A percentile compares a stretch with the other conserved stretches of the same genome.
These are phyloP conservation scores for Fusarium protoensiforme DNA, from an alignment of 2,329 filamentous ascomycete genomes.

Conservation along the genomic window DNA sequence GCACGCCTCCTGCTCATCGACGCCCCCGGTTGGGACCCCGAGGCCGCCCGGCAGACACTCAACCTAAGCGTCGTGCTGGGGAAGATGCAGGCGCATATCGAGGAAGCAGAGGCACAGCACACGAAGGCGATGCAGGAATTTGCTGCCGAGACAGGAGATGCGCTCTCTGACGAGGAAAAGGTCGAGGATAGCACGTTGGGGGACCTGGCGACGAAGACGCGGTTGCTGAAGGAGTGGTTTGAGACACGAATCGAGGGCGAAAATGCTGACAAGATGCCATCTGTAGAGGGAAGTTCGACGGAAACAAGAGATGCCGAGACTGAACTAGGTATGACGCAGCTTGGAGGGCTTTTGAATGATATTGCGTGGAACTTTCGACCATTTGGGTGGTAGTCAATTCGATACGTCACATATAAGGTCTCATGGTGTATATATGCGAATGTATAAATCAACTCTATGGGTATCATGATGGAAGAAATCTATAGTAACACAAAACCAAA, in stretches of 20 bases:
- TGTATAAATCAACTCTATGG: neutral
- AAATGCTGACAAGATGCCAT: slow-evolving; percentile 1
- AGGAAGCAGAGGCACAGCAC: slow-evolving; percentile 17
- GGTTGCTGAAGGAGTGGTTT: slow-evolving; percentile 48
- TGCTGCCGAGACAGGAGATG: neutral
- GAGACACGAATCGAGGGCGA: slow-evolving; percentile 37
- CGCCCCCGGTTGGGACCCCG: slow-evolving; percentile 36
- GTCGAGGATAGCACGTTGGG: slow-evolving; percentile 13
- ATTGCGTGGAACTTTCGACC: slow-evolving; percentile 36
- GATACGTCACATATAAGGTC: neutral
- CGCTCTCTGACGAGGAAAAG: slow-evolving; percentile 32
- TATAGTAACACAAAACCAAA: neutral
- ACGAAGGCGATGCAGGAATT: slow-evolving; percentile 17
- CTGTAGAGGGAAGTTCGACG: neutral
- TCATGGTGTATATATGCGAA: neutral
- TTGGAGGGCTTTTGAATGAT: slow-evolving; percentile 39
- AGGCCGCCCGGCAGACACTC: slow-evolving; percentile 30
- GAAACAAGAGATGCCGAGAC: neutral
- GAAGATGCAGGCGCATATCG: slow-evolving; percentile 15
- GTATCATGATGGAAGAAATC: slow-evolving; percentile 19
- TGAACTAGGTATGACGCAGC: slow-evolving; percentile 21
- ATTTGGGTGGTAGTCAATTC: neutral
- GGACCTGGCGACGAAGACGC: slow-evolving; percentile 38
- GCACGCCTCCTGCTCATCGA: slow-evolving; percentile 38
- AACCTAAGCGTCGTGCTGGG: slow-evolving; percentile 28